These are phyloP conservation scores for Inga laurina DNA, from an alignment of 306 rosid genomes.

Conservation along the genomic window DNA sequence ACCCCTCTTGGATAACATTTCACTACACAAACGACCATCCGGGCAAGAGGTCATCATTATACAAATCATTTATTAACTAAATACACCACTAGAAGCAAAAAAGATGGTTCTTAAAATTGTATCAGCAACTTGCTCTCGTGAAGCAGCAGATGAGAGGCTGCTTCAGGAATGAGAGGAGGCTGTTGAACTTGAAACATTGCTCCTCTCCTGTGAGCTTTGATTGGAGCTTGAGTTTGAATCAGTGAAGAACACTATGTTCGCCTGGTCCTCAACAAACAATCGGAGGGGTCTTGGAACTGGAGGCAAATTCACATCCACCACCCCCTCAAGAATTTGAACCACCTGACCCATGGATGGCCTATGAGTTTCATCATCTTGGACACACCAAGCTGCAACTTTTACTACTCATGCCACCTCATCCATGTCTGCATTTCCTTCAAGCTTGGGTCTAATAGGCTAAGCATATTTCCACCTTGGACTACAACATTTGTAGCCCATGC, in stretches of 20 bases:
- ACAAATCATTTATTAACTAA: slow-evolving; percentile 14
- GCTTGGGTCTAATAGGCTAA: slow-evolving; percentile 35
- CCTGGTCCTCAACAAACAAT: slow-evolving; percentile 39
- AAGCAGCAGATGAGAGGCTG: slow-evolving; percentile 24
- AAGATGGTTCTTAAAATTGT: neutral
- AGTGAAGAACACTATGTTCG: slow-evolving; percentile 43
- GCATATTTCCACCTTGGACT: slow-evolving; percentile 29
- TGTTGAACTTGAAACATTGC: slow-evolving; percentile 28
- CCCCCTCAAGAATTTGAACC: slow-evolving; percentile 57
- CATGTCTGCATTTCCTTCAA: slow-evolving; percentile 38
- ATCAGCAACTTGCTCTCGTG: slow-evolving; percentile 8
- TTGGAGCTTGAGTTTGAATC: slow-evolving; percentile 41
- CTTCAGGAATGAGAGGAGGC: slow-evolving; percentile 36
- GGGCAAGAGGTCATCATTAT: slow-evolving; percentile 8
- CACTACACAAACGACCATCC: neutral
- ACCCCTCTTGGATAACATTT: neutral
- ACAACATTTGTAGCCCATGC: slow-evolving; percentile 37
- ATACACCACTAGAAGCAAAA: neutral
- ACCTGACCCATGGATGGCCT: slow-evolving; percentile 59
- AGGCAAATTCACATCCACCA: slow-evolving; percentile 39
- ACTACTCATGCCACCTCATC: slow-evolving; percentile 40
- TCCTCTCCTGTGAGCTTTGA: slow-evolving; percentile 44
- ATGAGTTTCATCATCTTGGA: slow-evolving; percentile 53
- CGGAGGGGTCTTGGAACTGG: slow-evolving; percentile 44
- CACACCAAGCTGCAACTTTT: slow-evolving; percentile 60